Evolutionary conservation across 2,329 filamentous ascomycete species (phyloP).

Genomic region (Pestalotiopsis sp.): DNA sequence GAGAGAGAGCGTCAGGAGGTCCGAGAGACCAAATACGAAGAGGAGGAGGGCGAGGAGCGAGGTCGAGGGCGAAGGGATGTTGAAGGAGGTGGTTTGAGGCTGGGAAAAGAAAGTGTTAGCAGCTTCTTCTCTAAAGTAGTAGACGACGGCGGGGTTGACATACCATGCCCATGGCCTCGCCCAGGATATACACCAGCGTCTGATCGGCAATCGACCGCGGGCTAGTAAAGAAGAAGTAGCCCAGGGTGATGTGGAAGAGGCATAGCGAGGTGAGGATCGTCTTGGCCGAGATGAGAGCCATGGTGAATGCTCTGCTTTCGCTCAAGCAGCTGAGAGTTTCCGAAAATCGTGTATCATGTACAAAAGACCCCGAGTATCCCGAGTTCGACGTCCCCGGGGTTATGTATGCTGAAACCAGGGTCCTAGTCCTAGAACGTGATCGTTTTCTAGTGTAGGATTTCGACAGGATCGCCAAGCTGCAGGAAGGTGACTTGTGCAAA

Average conservation of each 20-base stretch:
- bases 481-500: neutral
- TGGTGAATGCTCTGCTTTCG: conserved; percentile 40
- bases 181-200: conserved; percentile 77
- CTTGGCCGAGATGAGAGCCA: conserved; percentile 80
- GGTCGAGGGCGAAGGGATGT: conserved; percentile 68
- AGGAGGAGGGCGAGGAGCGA: conserved; percentile 74
- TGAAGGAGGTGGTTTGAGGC: conserved; percentile 70
- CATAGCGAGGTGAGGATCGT: conserved; percentile 81
- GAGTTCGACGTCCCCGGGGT: neutral
- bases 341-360: neutral
- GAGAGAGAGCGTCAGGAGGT: conserved; percentile 68
- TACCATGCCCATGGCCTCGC: conserved; percentile 83
- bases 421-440: neutral
- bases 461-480: neutral
- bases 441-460: neutral
- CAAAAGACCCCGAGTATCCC: neutral
- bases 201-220: conserved; percentile 77
- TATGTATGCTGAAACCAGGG: neutral
- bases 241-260: conserved; percentile 82
- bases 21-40: conserved; percentile 60
- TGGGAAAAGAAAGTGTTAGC: conserved; percentile 31
- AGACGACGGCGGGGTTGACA: conserved; percentile 22
- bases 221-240: conserved; percentile 78
- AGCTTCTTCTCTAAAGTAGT: no score
- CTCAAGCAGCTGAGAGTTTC: neutral